phyloP scores from a whole-genome alignment of 2,329 filamentous ascomycete species.

The Chaetomiaceae sp. region DNA sequence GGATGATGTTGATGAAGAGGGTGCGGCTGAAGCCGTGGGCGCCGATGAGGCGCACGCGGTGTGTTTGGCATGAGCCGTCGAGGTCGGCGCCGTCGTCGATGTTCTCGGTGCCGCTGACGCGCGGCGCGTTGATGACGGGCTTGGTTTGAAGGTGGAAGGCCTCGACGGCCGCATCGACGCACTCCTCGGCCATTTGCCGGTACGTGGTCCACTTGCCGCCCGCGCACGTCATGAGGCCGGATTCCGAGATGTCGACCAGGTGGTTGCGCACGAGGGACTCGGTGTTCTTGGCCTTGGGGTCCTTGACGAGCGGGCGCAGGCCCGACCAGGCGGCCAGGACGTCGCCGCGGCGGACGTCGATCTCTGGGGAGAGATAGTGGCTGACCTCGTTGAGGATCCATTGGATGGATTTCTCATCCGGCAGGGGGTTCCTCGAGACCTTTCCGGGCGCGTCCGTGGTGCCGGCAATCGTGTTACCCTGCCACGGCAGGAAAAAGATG shows the following conservation, averaged over 20 bases:
- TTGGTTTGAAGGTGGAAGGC: conserved; percentile 56
- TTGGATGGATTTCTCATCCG: conserved; percentile 71
- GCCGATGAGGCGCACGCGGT: conserved; percentile 66
- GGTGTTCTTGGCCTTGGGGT: conserved; percentile 76
- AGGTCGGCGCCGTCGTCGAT: conserved; percentile 68
- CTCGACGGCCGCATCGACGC: conserved; percentile 71
- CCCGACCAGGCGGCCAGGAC: conserved; percentile 76
- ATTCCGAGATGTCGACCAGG: conserved; percentile 67
- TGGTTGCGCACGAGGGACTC: conserved; percentile 81
- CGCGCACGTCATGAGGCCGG: conserved; percentile 73
- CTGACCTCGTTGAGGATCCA: conserved; percentile 78
- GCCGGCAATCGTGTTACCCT: conserved; percentile 79
- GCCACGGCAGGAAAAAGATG: conserved; percentile 84
- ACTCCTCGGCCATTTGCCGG: conserved; percentile 82
- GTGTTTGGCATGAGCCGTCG: conserved; percentile 70
- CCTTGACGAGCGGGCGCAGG: conserved; percentile 74
- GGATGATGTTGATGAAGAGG: conserved; percentile 90
- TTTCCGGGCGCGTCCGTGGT: conserved; percentile 72
- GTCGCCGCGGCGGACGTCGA: conserved; percentile 67
- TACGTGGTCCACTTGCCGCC: conserved; percentile 89
- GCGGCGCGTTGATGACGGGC: conserved; percentile 49
- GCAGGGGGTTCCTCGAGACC: conserved; percentile 64
- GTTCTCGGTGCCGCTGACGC: conserved; percentile 61
- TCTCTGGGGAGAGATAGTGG: conserved; percentile 70
- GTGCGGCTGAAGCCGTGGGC: conserved; percentile 82